Evolutionary conservation across 1,284 basidiomycete genomes (phyloP).

Genomic region (Gymnopus androsaceus): DNA sequence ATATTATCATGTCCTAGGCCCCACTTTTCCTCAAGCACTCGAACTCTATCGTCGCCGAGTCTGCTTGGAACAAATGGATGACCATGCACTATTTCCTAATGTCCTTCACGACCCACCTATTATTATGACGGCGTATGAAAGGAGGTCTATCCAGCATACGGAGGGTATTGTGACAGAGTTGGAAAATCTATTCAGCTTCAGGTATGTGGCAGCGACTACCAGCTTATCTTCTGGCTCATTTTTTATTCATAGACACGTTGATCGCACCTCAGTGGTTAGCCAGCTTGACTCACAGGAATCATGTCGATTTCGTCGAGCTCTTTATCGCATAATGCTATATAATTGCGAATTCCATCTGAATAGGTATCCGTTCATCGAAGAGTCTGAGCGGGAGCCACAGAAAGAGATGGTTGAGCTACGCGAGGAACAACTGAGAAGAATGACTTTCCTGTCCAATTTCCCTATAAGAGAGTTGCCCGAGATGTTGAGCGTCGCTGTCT

Average conservation of each 20-base stretch:
- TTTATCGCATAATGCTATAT: conserved; percentile 34
- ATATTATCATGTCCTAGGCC: too few relatives aligned
- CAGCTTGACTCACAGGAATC: conserved; percentile 32
- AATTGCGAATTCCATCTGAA: conserved; percentile 21
- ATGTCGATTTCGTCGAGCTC: conserved; percentile 32
- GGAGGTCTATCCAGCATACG: too few relatives aligned
- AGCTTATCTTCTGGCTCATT: not conserved
- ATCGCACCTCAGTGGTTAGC: conserved; percentile 27
- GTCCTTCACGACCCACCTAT: too few relatives aligned
- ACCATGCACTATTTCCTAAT: too few relatives aligned
- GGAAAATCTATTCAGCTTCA: conserved; percentile 37
- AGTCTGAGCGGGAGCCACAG: too few relatives aligned
- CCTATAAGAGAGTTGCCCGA: conserved; percentile 28
- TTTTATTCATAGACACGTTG: conserved; percentile 33
- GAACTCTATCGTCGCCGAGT: conserved; percentile 23
- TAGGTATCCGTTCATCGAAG: not conserved
- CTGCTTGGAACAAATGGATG: conserved; percentile 7
- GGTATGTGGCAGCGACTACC: too few relatives aligned
- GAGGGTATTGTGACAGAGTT: conserved; percentile 19
- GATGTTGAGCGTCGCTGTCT: conserved; percentile 26
- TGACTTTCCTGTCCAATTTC: conserved; percentile 25
- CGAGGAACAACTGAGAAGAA: conserved; percentile 14
- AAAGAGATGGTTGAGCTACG: too few relatives aligned
- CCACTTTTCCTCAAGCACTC: too few relatives aligned
- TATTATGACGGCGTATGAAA: too few relatives aligned